Base-by-base conservation (phyloP, 2,329 filamentous ascomycete species). In the Colletotrichum sp. region DNA sequence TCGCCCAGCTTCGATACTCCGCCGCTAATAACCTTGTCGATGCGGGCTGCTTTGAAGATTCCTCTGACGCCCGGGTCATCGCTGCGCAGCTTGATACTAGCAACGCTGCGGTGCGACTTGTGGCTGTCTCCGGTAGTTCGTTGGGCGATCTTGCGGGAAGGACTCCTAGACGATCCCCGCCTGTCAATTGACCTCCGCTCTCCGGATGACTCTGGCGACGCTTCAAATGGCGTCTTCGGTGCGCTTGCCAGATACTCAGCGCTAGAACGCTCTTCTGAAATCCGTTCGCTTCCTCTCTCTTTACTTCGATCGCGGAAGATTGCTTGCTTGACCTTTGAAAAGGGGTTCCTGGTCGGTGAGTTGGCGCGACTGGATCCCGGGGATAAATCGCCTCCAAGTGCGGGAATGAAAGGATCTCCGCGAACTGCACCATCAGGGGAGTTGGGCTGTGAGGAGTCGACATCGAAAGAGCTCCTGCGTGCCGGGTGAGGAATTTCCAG, bases 21-120 rank as follows among this genome's bases (percentile, higher is more conserved):
- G 8, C 87, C 90, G 30, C 90, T 89, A 61, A 98, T 90, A 34
- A 95, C 89, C 34, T 92, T 94, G 77, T 95, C 94, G 77, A 96
- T 92, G 71, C 94, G 90, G 66, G 92, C 91, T 4, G 93, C 93
- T 85, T 95, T 96, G 85, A 98, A 94, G 64, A 98, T 93, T 8
- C 93, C 92, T 57, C 93, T 91, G 11, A 95, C 88, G 44, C 91
- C 92, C 12, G 84, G 82, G 70, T 90, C 87, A 52, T 90, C 87
- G 29, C 76, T 73, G 64, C 76, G 86, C 22, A 86, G 82, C 27
- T 85, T 87, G n/a, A 89, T 79, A 80, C 90, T 92, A 25, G 87
- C 87, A 30, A 87, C 84, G 61, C 87, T 89, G 76, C 86, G 85
- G 76, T 88, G 87, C 62, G 86, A 86, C 78, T 86, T 92, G 80